Base-by-base conservation (phyloP, 1,284 basidiomycete genomes). In the Trametes sp. region DNA sequence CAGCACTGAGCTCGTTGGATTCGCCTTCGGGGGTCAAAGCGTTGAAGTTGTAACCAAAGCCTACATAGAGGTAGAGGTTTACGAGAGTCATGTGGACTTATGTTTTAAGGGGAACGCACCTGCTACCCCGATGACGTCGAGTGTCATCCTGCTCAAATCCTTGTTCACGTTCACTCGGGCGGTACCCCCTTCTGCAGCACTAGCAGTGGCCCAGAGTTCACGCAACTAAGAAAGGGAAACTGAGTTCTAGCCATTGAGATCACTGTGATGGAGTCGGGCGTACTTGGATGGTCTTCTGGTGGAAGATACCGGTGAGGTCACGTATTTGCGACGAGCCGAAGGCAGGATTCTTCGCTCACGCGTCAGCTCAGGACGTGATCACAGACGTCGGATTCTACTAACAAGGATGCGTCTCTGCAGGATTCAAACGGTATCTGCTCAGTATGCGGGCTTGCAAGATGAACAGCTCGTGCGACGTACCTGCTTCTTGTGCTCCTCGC, bases 1-100 rank as follows among this genome's bases (percentile, higher is more conserved):
- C 81, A 1, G 69, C 52, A 26, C 73, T 76, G 9, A 87, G 75
- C 55, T 82, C 80, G 67, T 81, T 79, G 2, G 73, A 57, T 16
- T 69, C 53, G 1, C 67, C 70, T 4, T 72, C 66, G 60, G 72
- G 54, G 13, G 71, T 68, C 14, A 81, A 69, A 0, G 78, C 66
- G n/a, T 81, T 73, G 71, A 89, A 85, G 21, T 81, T 69, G 68
- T 87, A 85, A 69, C 82, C 80, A 74, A 89, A 89, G 0, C 79
- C 79, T 80, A 36, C 5, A 36, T 7, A 13, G 35, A 28, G 9
- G 45, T 10, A 11, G 8, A 4, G 1, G 8, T n/a, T n/a, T n/a
- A n/a, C n/a, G n/a, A n/a, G n/a, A n/a, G n/a, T n/a, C n/a, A n/a
- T n/a, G n/a, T n/a, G n/a, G n/a, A n/a, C n/a, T n/a, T n/a, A n/a